A percentile compares a stretch with the other conserved stretches of the same genome.
phyloP scores from a whole-genome alignment of 202 grass and related monocot species.

The Cymbopogon flexuosus region DNA sequence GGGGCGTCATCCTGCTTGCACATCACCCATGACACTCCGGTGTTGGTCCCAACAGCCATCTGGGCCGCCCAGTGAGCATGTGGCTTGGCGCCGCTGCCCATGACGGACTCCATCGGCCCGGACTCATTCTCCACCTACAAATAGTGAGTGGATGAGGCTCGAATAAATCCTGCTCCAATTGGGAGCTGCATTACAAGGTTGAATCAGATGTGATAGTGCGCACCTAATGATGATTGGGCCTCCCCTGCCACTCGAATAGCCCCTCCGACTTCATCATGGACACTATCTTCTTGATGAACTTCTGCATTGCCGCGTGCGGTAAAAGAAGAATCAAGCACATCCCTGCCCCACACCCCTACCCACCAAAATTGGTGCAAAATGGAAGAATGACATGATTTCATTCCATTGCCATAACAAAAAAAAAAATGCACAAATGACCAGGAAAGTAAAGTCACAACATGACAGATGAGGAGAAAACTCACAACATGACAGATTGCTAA shows the following conservation, averaged over 20 bases:
- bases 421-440: too few relatives aligned
- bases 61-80: constrained; percentile 69
- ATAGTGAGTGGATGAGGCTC: background rate
- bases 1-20: constrained; percentile 78
- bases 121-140: constrained; percentile 59
- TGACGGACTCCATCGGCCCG: constrained; percentile 41
- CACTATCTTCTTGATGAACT: constrained; percentile 67
- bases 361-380: background rate
- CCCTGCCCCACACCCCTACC: too few relatives aligned
- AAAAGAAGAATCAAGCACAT: background rate
- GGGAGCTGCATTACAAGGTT: background rate
- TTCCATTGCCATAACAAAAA: background rate
- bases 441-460: too few relatives aligned
- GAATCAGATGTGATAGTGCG: background rate
- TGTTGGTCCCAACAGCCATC: constrained; percentile 60
- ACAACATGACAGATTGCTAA: too few relatives aligned
- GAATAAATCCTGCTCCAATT: background rate
- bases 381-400: background rate
- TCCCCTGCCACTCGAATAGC: constrained; percentile 61
- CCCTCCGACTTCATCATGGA: constrained; percentile 83
- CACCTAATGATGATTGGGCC: constrained; percentile 96
- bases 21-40: constrained; percentile 77
- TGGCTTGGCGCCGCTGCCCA: constrained; percentile 30
- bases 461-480: too few relatives aligned
- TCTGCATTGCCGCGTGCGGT: constrained; percentile 54